Evolutionary conservation across 768 basidiomycete species (phyloP), one percentile per base, ranked within the genome.

Genomic region (Collybia sp.): DNA sequence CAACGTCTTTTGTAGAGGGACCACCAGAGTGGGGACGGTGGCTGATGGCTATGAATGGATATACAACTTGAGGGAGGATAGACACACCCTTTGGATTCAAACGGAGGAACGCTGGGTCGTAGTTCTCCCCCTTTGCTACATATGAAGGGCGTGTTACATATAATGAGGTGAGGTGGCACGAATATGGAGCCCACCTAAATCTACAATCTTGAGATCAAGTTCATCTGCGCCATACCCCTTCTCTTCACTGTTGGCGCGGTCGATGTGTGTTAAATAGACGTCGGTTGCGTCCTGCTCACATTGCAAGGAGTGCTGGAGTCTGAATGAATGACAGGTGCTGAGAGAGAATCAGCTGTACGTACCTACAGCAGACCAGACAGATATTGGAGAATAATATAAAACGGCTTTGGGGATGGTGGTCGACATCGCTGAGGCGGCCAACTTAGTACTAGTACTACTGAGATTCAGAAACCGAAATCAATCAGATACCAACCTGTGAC

Each of bases 221-320:
- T 93, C 92, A 58, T 91, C 86, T 20, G 71, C 58, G 3, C 80
- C 82, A 55, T 93, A 94, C 1, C 92, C 92, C 60, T 94, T 94
- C 66, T 94, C 92, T 50, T 72, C 70, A 47, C 76, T 78, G 45
- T 5, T 44, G 34, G 43, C 34, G 30, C 16, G 18, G 17, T 45
- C 52, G 15, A 52, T 35, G 40, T 17, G 53, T 41, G 44, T 39
- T 16, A 47, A 30, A 30, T 8, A 39, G 16, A 16, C 20, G n/a
- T 12, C 12, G 12, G 36, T n/a, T n/a, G 16, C 36, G 2, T 34
- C 31, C 35, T 32, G 52, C 79, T 65, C 61, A 83, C 83, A 85
- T 57, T 12, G 81, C 64, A 34, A 85, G 67, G 35, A 80, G 72
- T 38, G 70, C 83, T 80, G 12, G 16, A 20, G 46, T 20, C 35